These are phyloP conservation scores for Penicillium brevicompactum DNA, from an alignment of 2,329 filamentous ascomycete genomes.

Conservation along the genomic window DNA sequence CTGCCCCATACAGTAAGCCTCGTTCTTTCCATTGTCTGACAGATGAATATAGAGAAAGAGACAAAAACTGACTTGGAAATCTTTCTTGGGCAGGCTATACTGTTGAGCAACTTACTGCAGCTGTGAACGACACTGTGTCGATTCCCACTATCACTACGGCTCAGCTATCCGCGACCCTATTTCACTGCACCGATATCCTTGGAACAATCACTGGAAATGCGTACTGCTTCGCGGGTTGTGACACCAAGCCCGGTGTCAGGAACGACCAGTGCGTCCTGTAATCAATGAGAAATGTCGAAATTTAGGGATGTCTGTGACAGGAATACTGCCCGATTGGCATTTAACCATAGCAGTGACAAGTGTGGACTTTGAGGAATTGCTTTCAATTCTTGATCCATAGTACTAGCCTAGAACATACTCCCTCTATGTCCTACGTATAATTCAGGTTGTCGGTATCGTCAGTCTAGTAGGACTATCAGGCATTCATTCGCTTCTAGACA, in stretches of 20 bases:
- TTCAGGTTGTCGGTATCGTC: background rate
- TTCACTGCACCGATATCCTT: slow-evolving; percentile 19
- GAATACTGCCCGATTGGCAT: background rate
- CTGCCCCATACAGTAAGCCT: slow-evolving; percentile 13
- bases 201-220: slow-evolving; percentile 19
- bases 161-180: slow-evolving; percentile 16
- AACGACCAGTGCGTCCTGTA: slow-evolving; percentile 21
- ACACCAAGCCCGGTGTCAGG: slow-evolving; percentile 13
- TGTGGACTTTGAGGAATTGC: background rate
- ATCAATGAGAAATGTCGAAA: background rate
- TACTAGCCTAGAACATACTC: slow-evolving; percentile 3
- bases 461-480: background rate
- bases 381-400: background rate
- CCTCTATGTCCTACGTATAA: slow-evolving; percentile 4
- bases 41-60: background rate
- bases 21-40: background rate
- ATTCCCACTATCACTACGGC: slow-evolving; percentile 8
- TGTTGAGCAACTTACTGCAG: slow-evolving; percentile 11
- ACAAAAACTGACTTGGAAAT: background rate
- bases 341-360: background rate
- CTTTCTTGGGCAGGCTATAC: slow-evolving; percentile 10
- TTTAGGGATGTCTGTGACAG: background rate
- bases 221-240: slow-evolving; percentile 21
- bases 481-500: slow-evolving; percentile 10
- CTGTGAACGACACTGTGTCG: slow-evolving; percentile 19